A percentile compares a stretch with the other conserved stretches of the same genome.
Evolutionary conservation across 2,329 filamentous ascomycete genomes (phyloP).

Genomic region (Tolypocladium pustulatum): DNA sequence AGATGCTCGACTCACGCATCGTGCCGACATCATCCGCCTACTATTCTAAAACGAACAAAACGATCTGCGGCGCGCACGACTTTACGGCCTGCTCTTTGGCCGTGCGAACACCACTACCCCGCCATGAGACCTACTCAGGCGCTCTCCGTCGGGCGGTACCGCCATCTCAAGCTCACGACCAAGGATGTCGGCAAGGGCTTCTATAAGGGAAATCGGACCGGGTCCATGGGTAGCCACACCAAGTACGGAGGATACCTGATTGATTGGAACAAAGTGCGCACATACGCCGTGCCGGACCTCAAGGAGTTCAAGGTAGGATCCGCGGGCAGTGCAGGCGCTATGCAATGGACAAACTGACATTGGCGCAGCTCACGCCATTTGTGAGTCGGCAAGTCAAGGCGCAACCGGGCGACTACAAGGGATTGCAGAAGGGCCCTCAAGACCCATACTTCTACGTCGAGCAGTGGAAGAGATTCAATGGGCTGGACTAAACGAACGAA

Average conservation of each 20-base stretch:
- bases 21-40: not conserved
- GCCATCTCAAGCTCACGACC: conserved; percentile 74
- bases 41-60: not conserved
- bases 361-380: conserved; percentile 65
- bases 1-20: not conserved
- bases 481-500: conserved; percentile 34
- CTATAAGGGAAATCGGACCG: conserved; percentile 93
- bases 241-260: conserved; percentile 76
- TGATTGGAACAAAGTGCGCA: conserved; percentile 80
- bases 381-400: conserved; percentile 51
- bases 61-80: not conserved
- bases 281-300: conserved; percentile 71
- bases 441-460: conserved; percentile 52
- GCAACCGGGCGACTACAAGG: conserved; percentile 43
- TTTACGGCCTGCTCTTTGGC: not conserved
- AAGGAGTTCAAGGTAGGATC: conserved; percentile 60
- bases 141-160: conserved; percentile 56
- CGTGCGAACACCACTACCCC: conserved; percentile 3
- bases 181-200: conserved; percentile 89
- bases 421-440: conserved; percentile 41
- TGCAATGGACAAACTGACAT: conserved; percentile 6
- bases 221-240: conserved; percentile 77
- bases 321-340: not conserved
- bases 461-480: conserved; percentile 60
- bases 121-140: conserved; percentile 58